Percentiles rank a stretch among this genome's conserved stretches.
Conservation (phyloP, 768 basidiomycete genomes). For the Candolleomyces aberdarensis region DNA sequence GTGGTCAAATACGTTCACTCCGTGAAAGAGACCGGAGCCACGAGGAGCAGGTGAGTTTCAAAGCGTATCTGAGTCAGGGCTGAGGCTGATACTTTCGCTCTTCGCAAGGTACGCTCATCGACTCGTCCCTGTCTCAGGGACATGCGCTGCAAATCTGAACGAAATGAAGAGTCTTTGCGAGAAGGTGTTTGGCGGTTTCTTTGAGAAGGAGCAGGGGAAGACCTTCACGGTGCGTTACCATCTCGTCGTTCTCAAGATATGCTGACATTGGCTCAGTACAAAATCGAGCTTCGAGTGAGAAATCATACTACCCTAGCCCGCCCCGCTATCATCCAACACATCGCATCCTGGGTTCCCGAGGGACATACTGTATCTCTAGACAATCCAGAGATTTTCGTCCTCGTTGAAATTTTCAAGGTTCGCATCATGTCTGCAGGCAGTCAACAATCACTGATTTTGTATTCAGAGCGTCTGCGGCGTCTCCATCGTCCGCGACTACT, state of each 20-base stretch:
- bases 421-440: background rate
- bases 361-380: constrained; percentile 66
- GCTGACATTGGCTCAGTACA: constrained; percentile 54
- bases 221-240: constrained; percentile 43
- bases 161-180: constrained; percentile 67
- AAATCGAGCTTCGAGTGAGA: constrained; percentile 71
- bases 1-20: constrained; percentile 61
- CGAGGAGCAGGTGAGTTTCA: constrained; percentile 55
- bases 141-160: constrained; percentile 63
- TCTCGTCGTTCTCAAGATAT: background rate
- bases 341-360: constrained; percentile 69
- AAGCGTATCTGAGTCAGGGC: background rate
- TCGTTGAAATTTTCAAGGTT: constrained; percentile 85
- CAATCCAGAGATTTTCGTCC: constrained; percentile 67
- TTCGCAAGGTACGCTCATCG: constrained; percentile 60
- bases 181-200: constrained; percentile 50
- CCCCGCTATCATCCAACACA: constrained; percentile 55
- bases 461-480: constrained; percentile 73
- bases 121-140: constrained; percentile 64
- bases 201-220: constrained; percentile 40
- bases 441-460: background rate
- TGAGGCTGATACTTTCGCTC: background rate
- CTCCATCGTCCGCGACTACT: constrained; percentile 71
- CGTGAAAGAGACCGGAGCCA: constrained; percentile 58
- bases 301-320: constrained; percentile 74